Percentiles rank a stretch among this genome's conserved stretches.
Evolutionary conservation across 768 basidiomycete genomes (phyloP).

Genomic region (Boletus sp.): DNA sequence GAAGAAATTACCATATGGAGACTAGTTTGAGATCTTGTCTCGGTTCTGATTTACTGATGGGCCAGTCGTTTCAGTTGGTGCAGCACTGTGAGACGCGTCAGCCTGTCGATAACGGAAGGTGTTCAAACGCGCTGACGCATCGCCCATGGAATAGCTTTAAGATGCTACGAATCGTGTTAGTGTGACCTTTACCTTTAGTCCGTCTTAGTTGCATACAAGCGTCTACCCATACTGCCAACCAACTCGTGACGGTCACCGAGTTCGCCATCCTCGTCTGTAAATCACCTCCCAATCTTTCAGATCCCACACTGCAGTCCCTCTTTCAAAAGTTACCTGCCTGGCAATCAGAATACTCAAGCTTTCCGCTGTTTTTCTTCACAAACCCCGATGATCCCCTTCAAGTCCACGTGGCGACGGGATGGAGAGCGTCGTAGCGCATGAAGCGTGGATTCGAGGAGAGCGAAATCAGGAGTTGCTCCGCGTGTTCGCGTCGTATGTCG

Average conservation of each 20-base stretch:
- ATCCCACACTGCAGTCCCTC: slow-evolving; percentile 27
- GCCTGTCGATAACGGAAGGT: not conserved
- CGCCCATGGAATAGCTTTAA: not conserved
- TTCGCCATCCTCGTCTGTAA: slow-evolving; percentile 38
- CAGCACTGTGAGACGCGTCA: not conserved
- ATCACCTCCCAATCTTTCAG: slow-evolving; percentile 30
- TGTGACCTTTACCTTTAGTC: not conserved
- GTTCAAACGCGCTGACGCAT: not conserved
- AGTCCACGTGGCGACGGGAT: slow-evolving; percentile 45
- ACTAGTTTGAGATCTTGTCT: too few species aligned
- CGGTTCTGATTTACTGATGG: too few species aligned
- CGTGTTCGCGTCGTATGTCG: slow-evolving; percentile 30
- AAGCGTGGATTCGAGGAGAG: slow-evolving; percentile 41
- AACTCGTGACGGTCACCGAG: slow-evolving; percentile 44
- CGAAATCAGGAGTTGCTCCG: slow-evolving; percentile 39
- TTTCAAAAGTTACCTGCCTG: slow-evolving; percentile 32
- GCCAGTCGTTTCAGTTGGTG: not conserved
- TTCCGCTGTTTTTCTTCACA: slow-evolving; percentile 41
- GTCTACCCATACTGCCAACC: not conserved
- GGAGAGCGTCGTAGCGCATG: slow-evolving; percentile 40
- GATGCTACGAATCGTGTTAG: not conserved
- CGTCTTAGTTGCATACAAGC: not conserved
- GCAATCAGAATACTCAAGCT: slow-evolving; percentile 43
- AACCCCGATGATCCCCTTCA: slow-evolving; percentile 13
- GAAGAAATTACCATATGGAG: too few species aligned